Percentiles rank a stretch among this genome's conserved stretches.
These are phyloP conservation scores for Erythrobasidium hasegawianum DNA, from an alignment of 1,284 basidiomycete species.

Conservation along the genomic window DNA sequence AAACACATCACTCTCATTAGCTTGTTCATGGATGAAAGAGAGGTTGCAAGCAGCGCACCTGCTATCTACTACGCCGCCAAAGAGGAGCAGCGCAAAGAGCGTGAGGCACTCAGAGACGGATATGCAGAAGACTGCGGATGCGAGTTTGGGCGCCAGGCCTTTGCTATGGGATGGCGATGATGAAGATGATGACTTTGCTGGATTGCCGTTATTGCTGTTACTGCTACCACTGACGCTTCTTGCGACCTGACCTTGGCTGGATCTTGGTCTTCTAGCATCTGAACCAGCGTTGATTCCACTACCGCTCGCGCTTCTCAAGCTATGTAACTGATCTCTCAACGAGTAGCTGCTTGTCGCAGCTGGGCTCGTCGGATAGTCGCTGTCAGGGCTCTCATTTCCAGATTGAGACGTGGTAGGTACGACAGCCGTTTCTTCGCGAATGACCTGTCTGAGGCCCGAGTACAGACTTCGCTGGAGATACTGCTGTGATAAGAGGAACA, in stretches of 20 bases:
- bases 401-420: not conserved
- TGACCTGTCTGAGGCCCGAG: slow-evolving; percentile 40
- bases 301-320: too few species aligned
- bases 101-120: slow-evolving; percentile 45
- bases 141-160: slow-evolving; percentile 20
- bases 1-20: too few species aligned
- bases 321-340: slow-evolving; percentile 26
- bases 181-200: not conserved
- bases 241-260: not conserved
- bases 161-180: not conserved
- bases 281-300: too few species aligned
- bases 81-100: slow-evolving; percentile 47
- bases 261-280: not conserved
- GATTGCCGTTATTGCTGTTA: too few species aligned
- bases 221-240: slow-evolving; percentile 12
- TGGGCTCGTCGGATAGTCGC: slow-evolving; percentile 1
- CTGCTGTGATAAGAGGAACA: slow-evolving; percentile 42
- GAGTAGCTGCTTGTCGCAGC: slow-evolving; percentile 9
- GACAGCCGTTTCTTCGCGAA: slow-evolving; percentile 38
- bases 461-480: slow-evolving; percentile 43
- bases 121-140: slow-evolving; percentile 45
- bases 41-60: too few species aligned
- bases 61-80: slow-evolving; percentile 42
- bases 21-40: too few species aligned
- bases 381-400: slow-evolving; percentile 19